A percentile compares a stretch with the other conserved stretches of the same genome.
Evolutionary conservation across 768 basidiomycete genomes (phyloP).

Genomic region (Multifurca ochricompacta): DNA sequence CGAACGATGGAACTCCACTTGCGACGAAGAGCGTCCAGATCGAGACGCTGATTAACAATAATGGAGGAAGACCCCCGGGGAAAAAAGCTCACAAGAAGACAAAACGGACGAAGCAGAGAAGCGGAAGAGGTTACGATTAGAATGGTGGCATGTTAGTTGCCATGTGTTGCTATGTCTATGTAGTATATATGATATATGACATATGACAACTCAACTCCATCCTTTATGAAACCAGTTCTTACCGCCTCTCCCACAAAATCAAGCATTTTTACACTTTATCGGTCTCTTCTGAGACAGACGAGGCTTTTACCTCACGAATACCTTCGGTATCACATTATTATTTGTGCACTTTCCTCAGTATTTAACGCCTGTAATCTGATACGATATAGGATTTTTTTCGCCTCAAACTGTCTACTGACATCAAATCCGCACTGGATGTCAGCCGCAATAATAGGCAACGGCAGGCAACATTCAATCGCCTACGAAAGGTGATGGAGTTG

Average conservation of each 20-base stretch:
- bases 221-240: not conserved
- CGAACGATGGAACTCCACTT: constrained; percentile 69
- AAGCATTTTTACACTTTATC: constrained; percentile 30
- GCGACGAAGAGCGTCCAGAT: constrained; percentile 35
- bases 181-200: not conserved
- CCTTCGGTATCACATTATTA: constrained; percentile 33
- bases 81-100: constrained; percentile 86
- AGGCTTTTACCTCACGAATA: constrained; percentile 38
- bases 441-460: constrained; percentile 27
- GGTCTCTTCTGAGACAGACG: constrained; percentile 35
- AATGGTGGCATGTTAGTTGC: not conserved
- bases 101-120: constrained; percentile 79
- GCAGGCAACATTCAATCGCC: constrained; percentile 38
- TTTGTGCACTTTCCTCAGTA: not conserved
- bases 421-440: constrained; percentile 39
- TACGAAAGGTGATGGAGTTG: constrained; percentile 40
- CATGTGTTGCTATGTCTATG: not conserved
- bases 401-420: constrained; percentile 50
- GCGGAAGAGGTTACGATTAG: constrained; percentile 87
- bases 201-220: not conserved
- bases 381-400: constrained; percentile 51
- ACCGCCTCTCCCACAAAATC: not conserved
- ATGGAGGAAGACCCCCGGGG: constrained; percentile 32
- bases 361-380: not conserved
- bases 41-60: constrained; percentile 35